phyloP scores from a whole-genome alignment of 1,284 basidiomycete genomes.

The Fistulina hepatica region DNA sequence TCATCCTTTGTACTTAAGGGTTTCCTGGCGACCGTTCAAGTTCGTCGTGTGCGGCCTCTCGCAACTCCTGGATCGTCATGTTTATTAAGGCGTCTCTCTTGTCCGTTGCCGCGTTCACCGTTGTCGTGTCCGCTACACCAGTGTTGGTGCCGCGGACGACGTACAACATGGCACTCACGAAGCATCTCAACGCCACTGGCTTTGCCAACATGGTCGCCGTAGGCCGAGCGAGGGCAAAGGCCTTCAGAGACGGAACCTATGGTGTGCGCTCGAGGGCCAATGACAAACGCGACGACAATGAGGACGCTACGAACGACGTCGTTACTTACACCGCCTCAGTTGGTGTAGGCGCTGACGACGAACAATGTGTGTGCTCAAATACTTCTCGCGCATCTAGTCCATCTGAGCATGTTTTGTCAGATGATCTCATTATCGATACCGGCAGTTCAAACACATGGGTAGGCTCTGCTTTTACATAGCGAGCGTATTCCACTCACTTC shows the following conservation, averaged over 20 bases:
- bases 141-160: not conserved
- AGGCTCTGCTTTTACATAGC: not conserved
- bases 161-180: slow-evolving; percentile 1
- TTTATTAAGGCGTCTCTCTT: no score
- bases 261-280: not conserved
- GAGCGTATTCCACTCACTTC: no score
- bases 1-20: no score
- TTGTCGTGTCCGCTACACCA: not conserved
- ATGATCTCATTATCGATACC: not conserved
- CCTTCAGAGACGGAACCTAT: slow-evolving; percentile 1
- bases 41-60: no score
- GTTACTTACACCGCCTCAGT: slow-evolving; percentile 36
- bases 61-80: no score
- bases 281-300: slow-evolving; percentile 3
- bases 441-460: not conserved
- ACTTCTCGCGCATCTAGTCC: not conserved
- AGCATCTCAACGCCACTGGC: slow-evolving; percentile 1
- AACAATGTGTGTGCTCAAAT: slow-evolving; percentile 20
- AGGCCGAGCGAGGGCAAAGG: slow-evolving; percentile 1
- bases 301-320: slow-evolving; percentile 16
- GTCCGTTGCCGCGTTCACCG: no score
- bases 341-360: slow-evolving; percentile 37
- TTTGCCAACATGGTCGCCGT: slow-evolving; percentile 4
- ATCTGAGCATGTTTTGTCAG: not conserved
- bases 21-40: no score